Conservation (phyloP, 148 eudicot genomes). For the Rhododendron henanense region DNA sequence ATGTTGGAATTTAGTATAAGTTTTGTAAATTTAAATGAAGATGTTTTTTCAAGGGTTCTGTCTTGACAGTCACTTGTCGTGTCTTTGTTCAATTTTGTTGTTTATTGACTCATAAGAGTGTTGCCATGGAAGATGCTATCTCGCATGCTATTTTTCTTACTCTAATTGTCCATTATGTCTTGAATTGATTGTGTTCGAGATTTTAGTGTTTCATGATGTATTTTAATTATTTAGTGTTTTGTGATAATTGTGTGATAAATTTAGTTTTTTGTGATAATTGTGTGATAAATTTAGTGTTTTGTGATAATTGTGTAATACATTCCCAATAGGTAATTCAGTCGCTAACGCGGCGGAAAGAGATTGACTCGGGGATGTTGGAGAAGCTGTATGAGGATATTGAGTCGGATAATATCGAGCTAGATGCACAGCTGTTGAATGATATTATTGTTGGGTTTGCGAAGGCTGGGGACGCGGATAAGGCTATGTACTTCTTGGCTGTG, state of each 20-base stretch:
- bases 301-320: background rate
- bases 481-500: constrained; percentile 49
- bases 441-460: constrained; percentile 77
- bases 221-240: background rate
- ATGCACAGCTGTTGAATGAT: constrained; percentile 79
- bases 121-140: no score
- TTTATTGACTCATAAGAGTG: no score
- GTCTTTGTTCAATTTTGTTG: background rate
- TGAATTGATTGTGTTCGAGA: background rate
- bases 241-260: background rate
- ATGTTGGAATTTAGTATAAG: background rate
- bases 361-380: constrained; percentile 55
- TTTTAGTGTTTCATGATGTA: background rate
- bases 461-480: constrained; percentile 67
- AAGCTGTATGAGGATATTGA: constrained; percentile 62
- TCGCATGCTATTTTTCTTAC: background rate
- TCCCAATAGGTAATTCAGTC: constrained; percentile 49
- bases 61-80: background rate
- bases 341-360: constrained; percentile 35
- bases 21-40: background rate
- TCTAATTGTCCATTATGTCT: background rate
- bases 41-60: background rate
- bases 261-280: background rate
- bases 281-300: background rate
- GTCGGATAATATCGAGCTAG: constrained; percentile 62